Percentiles rank a stretch among this genome's conserved stretches.
phyloP scores from a whole-genome alignment of 1,139 yeast species.

The Entelexis paramagnoliae region DNA sequence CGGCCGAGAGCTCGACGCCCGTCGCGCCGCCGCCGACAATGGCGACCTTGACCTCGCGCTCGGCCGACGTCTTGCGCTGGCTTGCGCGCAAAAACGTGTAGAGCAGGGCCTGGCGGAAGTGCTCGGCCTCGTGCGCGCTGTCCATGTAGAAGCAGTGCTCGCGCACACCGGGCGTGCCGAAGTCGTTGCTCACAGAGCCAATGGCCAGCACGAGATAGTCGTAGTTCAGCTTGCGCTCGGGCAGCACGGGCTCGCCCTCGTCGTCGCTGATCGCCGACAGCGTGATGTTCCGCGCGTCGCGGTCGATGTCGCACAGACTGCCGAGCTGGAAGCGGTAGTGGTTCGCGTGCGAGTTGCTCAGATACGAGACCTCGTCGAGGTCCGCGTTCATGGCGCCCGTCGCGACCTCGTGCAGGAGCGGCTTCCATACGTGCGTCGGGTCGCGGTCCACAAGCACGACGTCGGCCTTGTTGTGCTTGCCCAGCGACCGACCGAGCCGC shows the following conservation, averaged over 20 bases:
- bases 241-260: constrained; percentile 4
- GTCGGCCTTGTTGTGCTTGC: not conserved
- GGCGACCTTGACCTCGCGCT: constrained; percentile 4
- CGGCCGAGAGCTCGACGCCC: constrained; percentile 6
- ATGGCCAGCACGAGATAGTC: constrained; percentile 5
- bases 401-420: constrained; percentile 6
- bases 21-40: constrained; percentile 6
- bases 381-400: constrained; percentile 6
- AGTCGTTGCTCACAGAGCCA: constrained; percentile 3
- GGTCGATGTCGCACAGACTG: not conserved
- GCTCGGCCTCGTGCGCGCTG: constrained; percentile 2
- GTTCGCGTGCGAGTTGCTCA: not conserved
- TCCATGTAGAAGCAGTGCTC: constrained; percentile 6
- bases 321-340: constrained; percentile 6
- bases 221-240: constrained; percentile 4
- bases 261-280: not conserved
- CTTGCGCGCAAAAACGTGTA: constrained; percentile 3
- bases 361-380: constrained; percentile 4
- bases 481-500: constrained; percentile 1
- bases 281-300: constrained; percentile 1
- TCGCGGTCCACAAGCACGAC: constrained; percentile 3
- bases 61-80: not conserved
- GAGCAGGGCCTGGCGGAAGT: constrained; percentile 1
- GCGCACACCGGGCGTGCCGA: constrained; percentile 1
- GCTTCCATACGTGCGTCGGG: constrained; percentile 1